Percentiles rank a stretch among this genome's conserved stretches.
phyloP scores from a whole-genome alignment of 2,329 filamentous ascomycete species.

The Claviceps quebecensis region DNA sequence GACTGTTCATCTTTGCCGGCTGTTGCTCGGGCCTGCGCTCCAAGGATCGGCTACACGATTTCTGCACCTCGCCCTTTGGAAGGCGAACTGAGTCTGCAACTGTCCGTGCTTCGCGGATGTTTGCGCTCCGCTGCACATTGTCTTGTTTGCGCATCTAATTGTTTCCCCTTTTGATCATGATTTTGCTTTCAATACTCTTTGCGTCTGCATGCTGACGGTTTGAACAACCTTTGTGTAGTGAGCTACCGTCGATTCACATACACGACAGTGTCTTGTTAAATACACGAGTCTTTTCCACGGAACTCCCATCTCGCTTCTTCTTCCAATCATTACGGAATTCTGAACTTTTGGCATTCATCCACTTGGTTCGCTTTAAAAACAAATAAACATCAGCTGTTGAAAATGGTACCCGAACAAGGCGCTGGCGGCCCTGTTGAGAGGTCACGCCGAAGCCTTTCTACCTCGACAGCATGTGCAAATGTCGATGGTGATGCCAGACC shows the following conservation, averaged over 20 bases:
- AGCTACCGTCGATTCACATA: background rate
- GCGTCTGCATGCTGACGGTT: background rate
- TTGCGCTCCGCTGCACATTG: conserved; percentile 5
- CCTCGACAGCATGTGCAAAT: conserved; percentile 28
- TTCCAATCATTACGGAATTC: background rate
- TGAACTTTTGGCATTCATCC: background rate
- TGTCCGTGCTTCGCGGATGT: conserved; percentile 14
- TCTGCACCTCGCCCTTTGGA: conserved; percentile 6
- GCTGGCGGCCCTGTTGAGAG: conserved; percentile 26
- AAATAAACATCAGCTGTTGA: background rate
- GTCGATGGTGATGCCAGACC: conserved; percentile 28
- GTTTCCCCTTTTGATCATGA: background rate
- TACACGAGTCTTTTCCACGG: background rate
- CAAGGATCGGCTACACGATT: conserved; percentile 1
- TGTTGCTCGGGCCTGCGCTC: background rate
- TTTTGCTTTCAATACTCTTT: background rate
- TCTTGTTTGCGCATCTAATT: conserved; percentile 1
- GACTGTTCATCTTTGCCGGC: background rate
- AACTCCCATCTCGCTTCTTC: background rate
- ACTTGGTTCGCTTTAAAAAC: background rate
- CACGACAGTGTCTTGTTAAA: background rate
- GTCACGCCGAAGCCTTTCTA: conserved; percentile 21
- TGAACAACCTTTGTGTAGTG: background rate
- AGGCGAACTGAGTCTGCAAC: conserved; percentile 14
- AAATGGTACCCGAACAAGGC: conserved; percentile 32